Conservation (phyloP, 1,139 yeast species). For the Taphrina deformans region DNA sequence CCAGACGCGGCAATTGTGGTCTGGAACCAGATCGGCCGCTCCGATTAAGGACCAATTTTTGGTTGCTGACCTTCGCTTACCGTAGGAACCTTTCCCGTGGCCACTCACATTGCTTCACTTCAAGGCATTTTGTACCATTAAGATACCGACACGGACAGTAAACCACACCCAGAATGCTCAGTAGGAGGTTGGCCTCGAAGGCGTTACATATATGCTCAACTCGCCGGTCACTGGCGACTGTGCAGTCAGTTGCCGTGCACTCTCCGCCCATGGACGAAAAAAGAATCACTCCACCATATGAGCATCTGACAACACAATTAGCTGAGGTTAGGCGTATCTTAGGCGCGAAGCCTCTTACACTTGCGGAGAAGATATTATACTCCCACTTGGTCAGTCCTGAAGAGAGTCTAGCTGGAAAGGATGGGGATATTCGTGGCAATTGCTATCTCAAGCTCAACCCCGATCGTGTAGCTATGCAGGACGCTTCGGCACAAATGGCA, state of each 20-base stretch:
- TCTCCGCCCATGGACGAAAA: constrained; percentile 15
- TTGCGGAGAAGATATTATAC: constrained; percentile 90
- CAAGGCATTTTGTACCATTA: no score
- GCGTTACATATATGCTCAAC: background rate
- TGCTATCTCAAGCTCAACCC: constrained; percentile 87
- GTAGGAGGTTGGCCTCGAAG: background rate
- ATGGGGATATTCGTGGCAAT: constrained; percentile 70
- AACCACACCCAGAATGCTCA: background rate
- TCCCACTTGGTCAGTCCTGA: constrained; percentile 87
- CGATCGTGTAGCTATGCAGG: constrained; percentile 99
- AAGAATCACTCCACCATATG: constrained; percentile 72
- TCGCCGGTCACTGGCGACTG: constrained; percentile 9
- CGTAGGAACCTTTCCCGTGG: background rate
- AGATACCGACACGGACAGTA: no score
- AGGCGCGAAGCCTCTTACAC: constrained; percentile 65
- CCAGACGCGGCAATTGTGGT: background rate
- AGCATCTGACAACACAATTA: constrained; percentile 66
- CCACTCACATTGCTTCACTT: background rate
- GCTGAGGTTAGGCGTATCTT: constrained; percentile 62
- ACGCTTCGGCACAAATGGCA: constrained; percentile 98
- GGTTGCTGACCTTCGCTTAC: background rate
- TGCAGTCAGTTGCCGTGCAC: background rate
- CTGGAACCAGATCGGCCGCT: background rate
- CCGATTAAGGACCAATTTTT: background rate
- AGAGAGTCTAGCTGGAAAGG: constrained; percentile 60